Conservation (phyloP, 192 early-diverging fungal species). For the Geosiphon pyriformis region DNA sequence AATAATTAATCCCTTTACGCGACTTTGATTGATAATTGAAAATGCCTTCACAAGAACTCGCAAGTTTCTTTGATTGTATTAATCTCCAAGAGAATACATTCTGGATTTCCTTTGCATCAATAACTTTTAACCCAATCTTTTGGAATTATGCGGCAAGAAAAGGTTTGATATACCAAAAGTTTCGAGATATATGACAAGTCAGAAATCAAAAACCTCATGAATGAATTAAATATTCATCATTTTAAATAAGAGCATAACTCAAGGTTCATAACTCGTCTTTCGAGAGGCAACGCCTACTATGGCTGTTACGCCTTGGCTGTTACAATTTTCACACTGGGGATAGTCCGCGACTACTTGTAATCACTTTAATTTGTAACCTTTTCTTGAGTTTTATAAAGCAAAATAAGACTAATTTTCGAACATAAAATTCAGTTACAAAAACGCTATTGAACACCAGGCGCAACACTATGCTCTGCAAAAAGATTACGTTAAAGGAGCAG, state of each 20-base stretch:
- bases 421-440: constrained; percentile 49
- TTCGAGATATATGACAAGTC: background rate
- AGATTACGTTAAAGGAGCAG: constrained; percentile 41
- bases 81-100: constrained; percentile 63
- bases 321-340: constrained; percentile 75
- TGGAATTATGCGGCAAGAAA: constrained; percentile 87
- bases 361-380: background rate
- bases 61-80: constrained; percentile 29
- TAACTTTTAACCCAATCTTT: constrained; percentile 81
- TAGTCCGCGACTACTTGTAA: constrained; percentile 75
- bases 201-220: background rate
- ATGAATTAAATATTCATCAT: background rate
- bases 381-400: background rate
- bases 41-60: background rate
- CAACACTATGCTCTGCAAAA: constrained; percentile 42
- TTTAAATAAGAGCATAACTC: constrained; percentile 66
- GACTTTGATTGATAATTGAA: no score
- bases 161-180: constrained; percentile 35
- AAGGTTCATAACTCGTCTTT: constrained; percentile 63
- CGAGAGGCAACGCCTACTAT: constrained; percentile 56
- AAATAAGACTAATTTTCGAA: background rate
- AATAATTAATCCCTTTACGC: no score
- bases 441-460: constrained; percentile 67
- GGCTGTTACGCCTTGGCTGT: constrained; percentile 81
- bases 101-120: constrained; percentile 61